These are phyloP conservation scores for Pilasporangium apinafurcum DNA, from an alignment of 352 stramenopile species.

Conservation along the genomic window DNA sequence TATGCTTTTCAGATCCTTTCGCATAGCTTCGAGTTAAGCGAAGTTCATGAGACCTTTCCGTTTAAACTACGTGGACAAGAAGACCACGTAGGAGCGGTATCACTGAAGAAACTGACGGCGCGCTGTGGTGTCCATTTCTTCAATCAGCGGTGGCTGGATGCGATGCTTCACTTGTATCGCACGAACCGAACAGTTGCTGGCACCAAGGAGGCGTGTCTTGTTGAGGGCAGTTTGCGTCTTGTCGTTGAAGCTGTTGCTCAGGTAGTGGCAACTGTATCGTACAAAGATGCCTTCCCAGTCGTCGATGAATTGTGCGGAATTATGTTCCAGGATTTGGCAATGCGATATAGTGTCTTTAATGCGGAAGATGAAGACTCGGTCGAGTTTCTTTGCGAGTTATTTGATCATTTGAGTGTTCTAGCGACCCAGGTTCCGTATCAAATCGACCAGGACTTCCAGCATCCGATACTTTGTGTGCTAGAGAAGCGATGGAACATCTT, in stretches of 20 bases:
- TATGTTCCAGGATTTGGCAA: conserved; percentile 60
- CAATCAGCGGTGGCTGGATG: conserved; percentile 61
- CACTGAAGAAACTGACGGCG: conserved; percentile 60
- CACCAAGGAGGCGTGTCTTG: conserved; percentile 15
- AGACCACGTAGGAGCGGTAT: conserved; percentile 66
- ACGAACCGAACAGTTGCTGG: conserved; percentile 19
- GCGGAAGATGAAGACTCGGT: conserved; percentile 37
- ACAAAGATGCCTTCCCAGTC: conserved; percentile 53
- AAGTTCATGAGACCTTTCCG: conserved; percentile 25
- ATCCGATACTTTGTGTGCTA: conserved; percentile 49
- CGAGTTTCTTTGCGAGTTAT: conserved; percentile 51
- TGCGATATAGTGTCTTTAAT: conserved; percentile 33
- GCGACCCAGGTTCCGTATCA: conserved; percentile 47
- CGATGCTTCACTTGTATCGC: conserved; percentile 57
- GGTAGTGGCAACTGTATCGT: conserved; percentile 53
- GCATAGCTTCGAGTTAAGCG: conserved; percentile 50
- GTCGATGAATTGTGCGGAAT: conserved; percentile 53
- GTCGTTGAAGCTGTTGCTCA: conserved; percentile 70
- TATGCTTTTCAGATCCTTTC: conserved; percentile 70
- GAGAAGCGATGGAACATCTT: conserved; percentile 54
- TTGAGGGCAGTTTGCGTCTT: conserved; percentile 38
- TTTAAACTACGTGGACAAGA: conserved; percentile 39
- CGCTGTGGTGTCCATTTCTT: conserved; percentile 62
- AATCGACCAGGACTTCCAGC: conserved; percentile 51
- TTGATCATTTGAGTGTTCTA: conserved; percentile 54